Evolutionary conservation across 1,139 yeast genomes (phyloP).

Genomic region (Geotrichum australiense): DNA sequence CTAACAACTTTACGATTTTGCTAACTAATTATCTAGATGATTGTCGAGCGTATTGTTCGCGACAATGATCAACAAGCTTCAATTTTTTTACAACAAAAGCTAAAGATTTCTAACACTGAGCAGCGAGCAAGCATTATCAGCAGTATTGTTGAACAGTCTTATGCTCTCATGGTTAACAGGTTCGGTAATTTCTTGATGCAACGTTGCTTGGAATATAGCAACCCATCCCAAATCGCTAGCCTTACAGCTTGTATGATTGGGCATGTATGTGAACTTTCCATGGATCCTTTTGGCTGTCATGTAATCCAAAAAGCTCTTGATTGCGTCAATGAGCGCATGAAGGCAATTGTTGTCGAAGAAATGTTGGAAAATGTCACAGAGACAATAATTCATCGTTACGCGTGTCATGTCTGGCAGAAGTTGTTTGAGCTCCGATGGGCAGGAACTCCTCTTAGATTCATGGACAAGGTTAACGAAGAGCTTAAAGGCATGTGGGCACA

Average conservation of each 20-base stretch:
- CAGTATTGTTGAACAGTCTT: slow-evolving; percentile 32
- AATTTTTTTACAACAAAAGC: slow-evolving; percentile 38
- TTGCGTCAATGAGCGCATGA: slow-evolving; percentile 30
- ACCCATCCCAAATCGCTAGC: slow-evolving; percentile 29
- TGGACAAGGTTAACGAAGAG: slow-evolving; percentile 33
- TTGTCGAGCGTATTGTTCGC: slow-evolving; percentile 34
- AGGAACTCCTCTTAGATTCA: slow-evolving; percentile 30
- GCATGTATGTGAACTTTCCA: slow-evolving; percentile 32
- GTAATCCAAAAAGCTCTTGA: slow-evolving; percentile 40
- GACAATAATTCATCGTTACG: slow-evolving; percentile 37
- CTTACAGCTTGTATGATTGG: slow-evolving; percentile 33
- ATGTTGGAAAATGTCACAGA: slow-evolving; percentile 31
- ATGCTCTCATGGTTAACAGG: slow-evolving; percentile 36
- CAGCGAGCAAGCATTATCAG: slow-evolving; percentile 33
- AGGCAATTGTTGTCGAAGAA: slow-evolving; percentile 34
- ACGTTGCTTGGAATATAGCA: slow-evolving; percentile 38
- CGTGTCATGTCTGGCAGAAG: slow-evolving; percentile 43
- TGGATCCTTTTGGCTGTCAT: slow-evolving; percentile 40
- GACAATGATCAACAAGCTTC: slow-evolving; percentile 40
- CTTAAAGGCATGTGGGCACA: slow-evolving; percentile 37
- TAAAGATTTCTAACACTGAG: slow-evolving; percentile 32
- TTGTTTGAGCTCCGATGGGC: slow-evolving; percentile 38
- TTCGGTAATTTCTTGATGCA: slow-evolving; percentile 41
- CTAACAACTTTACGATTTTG: not conserved
- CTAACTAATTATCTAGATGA: slow-evolving; percentile 18